A percentile compares a stretch with the other conserved stretches of the same genome.
These are phyloP conservation scores for Colletotrichum sp. DNA, from an alignment of 2,329 filamentous ascomycete genomes.

Conservation along the genomic window DNA sequence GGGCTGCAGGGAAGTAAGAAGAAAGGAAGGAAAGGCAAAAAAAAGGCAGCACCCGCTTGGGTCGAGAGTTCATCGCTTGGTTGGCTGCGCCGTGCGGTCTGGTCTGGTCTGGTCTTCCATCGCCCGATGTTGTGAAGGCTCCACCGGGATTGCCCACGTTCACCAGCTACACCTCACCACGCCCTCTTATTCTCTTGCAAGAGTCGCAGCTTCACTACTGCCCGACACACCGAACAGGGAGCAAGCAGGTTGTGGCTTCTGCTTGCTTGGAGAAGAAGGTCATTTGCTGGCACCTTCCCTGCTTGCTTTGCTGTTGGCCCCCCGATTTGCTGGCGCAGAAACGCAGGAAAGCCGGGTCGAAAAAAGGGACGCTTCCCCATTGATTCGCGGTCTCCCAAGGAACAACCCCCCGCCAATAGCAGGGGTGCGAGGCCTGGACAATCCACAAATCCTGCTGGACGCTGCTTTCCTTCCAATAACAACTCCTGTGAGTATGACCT, in stretches of 20 bases:
- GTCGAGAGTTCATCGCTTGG: constrained; percentile 4
- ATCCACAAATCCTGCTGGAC: constrained; percentile 20
- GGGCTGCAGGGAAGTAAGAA: neutral
- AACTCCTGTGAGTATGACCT: constrained; percentile 23
- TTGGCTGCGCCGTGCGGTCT: neutral
- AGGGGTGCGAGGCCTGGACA: constrained; percentile 19
- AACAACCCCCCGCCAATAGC: constrained; percentile 20
- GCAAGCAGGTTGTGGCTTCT: neutral
- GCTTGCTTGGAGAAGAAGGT: neutral
- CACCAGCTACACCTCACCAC: neutral
- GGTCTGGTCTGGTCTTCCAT: neutral
- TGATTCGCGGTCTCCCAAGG: constrained; percentile 24
- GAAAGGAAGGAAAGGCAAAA: neutral
- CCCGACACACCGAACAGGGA: constrained; percentile 4
- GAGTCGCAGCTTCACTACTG: constrained; percentile 6
- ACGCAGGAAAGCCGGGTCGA: constrained; percentile 4
- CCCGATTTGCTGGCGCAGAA: constrained; percentile 12
- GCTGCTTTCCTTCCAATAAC: constrained; percentile 21
- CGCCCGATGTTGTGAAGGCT: neutral
- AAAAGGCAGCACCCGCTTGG: neutral
- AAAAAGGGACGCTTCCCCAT: constrained; percentile 12
- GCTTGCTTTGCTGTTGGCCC: constrained; percentile 1
- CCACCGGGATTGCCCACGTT: constrained; percentile 2
- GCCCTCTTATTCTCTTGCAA: neutral
- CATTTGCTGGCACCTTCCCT: constrained; percentile 16